Conservation (phyloP, 2,329 filamentous ascomycete genomes). For the Ambrosiella xylebori region DNA sequence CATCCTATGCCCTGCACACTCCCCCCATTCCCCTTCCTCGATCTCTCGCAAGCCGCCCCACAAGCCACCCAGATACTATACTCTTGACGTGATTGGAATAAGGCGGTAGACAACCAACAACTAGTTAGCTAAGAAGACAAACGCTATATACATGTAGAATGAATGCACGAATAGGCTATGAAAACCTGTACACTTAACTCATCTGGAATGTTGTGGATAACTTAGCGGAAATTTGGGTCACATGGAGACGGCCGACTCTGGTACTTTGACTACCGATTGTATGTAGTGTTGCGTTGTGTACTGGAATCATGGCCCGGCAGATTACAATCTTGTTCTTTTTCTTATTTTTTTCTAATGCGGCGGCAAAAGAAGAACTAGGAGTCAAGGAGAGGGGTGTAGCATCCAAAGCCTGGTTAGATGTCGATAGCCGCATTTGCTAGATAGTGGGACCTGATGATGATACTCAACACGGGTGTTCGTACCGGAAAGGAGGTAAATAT, state of each 20-base stretch:
- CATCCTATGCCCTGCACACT: no score
- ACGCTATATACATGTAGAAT: no score
- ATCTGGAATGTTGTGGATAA: background rate
- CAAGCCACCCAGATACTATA: no score
- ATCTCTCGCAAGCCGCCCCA: no score
- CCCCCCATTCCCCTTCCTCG: no score
- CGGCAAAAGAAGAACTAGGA: background rate
- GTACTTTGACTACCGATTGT: background rate
- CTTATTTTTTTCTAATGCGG: background rate
- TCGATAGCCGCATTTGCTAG: background rate
- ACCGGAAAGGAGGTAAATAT: background rate
- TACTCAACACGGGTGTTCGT: background rate
- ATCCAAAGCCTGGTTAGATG: background rate
- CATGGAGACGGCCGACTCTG: background rate
- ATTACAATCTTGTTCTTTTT: background rate
- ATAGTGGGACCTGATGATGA: background rate
- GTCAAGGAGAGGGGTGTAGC: background rate
- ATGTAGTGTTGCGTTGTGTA: background rate
- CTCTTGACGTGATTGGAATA: no score
- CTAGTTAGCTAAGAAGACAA: no score
- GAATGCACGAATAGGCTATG: background rate
- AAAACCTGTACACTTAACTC: background rate
- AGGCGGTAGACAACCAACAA: no score
- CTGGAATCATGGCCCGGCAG: background rate
- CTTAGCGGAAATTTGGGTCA: background rate